A percentile compares a stretch with the other conserved stretches of the same genome.
Evolutionary conservation across 805 yeast genomes (phyloP).

Genomic region (Starmerella bombi): DNA sequence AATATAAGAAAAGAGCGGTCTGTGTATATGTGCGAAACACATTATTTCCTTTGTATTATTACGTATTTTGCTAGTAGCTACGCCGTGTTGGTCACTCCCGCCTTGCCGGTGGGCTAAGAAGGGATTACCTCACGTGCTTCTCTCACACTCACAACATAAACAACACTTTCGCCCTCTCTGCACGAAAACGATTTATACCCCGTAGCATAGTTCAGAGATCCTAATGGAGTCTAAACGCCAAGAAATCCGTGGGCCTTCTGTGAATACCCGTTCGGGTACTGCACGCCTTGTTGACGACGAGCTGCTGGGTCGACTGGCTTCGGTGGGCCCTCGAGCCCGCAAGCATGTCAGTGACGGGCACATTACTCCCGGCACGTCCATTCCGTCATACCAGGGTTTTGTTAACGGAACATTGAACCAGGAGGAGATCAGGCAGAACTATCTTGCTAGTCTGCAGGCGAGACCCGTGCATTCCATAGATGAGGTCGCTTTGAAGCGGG

Average conservation of each 20-base stretch:
- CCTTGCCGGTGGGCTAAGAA: no score
- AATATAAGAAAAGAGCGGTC: no score
- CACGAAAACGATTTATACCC: no score
- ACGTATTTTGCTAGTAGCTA: no score
- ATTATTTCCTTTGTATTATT: no score
- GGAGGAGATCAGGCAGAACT: constrained; percentile 4
- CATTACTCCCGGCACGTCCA: constrained; percentile 13
- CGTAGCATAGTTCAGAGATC: background rate
- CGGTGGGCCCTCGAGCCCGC: constrained; percentile 23
- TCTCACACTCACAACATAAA: no score
- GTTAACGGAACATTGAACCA: constrained; percentile 20
- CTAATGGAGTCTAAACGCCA: constrained; percentile 3
- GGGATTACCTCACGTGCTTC: no score
- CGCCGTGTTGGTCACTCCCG: no score
- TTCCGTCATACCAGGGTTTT: constrained; percentile 23
- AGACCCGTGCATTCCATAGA: constrained; percentile 7
- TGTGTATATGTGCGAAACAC: no score
- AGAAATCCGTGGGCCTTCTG: background rate
- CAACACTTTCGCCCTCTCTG: no score
- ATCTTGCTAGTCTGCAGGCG: background rate
- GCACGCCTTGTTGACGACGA: constrained; percentile 16
- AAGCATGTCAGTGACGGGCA: constrained; percentile 27
- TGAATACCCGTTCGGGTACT: constrained; percentile 5
- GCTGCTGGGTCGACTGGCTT: constrained; percentile 18
- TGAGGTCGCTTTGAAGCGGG: constrained; percentile 1